Conservation (phyloP, 2,329 filamentous ascomycete genomes). For the Neoascochyta sp. region DNA sequence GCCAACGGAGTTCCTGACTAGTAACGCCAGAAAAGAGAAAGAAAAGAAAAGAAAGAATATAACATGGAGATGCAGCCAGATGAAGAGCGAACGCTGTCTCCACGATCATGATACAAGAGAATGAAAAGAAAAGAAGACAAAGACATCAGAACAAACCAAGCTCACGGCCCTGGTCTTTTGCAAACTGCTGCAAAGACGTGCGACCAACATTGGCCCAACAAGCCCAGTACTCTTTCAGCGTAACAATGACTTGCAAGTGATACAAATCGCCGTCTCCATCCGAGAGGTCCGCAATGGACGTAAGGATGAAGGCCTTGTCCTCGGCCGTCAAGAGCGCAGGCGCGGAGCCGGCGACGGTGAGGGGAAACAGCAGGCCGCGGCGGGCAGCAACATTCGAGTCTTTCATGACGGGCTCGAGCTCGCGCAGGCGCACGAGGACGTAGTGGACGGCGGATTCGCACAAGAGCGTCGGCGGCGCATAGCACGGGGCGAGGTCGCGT, state of each 20-base stretch:
- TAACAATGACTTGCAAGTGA: slow-evolving; percentile 1
- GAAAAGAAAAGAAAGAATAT: no score
- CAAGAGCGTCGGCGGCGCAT: not conserved
- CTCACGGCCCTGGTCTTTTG: slow-evolving; percentile 3
- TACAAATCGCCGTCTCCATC: slow-evolving; percentile 1
- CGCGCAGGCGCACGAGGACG: slow-evolving; percentile 1
- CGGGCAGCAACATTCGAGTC: not conserved
- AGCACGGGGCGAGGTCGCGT: slow-evolving; percentile 1
- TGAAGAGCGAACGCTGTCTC: no score
- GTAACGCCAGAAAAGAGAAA: no score
- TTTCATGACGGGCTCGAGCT: slow-evolving; percentile 3
- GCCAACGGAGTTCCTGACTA: no score
- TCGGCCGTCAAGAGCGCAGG: not conserved
- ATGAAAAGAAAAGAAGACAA: no score
- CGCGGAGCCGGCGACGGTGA: slow-evolving; percentile 2
- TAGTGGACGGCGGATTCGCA: slow-evolving; percentile 1
- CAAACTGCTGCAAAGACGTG: slow-evolving; percentile 1
- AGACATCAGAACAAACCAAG: slow-evolving; percentile 7
- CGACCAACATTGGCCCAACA: slow-evolving; percentile 1
- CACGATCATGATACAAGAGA: no score
- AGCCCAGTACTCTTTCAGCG: slow-evolving; percentile 1
- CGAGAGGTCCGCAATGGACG: slow-evolving; percentile 1
- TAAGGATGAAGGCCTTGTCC: slow-evolving; percentile 2
- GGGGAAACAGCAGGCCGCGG: slow-evolving; percentile 1
- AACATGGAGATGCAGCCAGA: no score